A percentile compares a stretch with the other conserved stretches of the same genome.
phyloP scores from a whole-genome alignment of 345 rosid genomes.

The Moricandia arvensis region DNA sequence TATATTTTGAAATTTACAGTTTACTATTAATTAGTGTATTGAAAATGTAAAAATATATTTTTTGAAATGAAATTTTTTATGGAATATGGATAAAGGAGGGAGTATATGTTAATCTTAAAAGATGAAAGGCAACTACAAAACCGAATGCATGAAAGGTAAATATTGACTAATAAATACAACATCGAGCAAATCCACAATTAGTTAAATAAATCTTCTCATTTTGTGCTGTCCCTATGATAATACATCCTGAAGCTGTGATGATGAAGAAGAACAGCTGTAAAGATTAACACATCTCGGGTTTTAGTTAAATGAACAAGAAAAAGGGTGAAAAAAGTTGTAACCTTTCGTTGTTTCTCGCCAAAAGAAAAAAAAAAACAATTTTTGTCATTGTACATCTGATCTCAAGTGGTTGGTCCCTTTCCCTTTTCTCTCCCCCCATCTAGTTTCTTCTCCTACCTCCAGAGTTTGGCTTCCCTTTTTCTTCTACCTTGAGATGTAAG shows the following conservation, averaged over 20 bases:
- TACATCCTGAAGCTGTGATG: slow-evolving; percentile 7
- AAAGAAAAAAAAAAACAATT: not conserved
- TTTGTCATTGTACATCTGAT: slow-evolving; percentile 25
- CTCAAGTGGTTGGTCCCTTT: slow-evolving; percentile 28
- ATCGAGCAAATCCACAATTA: not conserved
- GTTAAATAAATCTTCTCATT: not conserved
- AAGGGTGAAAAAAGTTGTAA: slow-evolving; percentile 9
- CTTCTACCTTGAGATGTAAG: slow-evolving; percentile 24
- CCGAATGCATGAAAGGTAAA: not conserved
- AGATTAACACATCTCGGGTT: slow-evolving; percentile 18
- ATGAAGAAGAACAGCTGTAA: slow-evolving; percentile 12
- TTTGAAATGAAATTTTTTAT: too few relatives aligned
- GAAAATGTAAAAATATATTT: too few relatives aligned
- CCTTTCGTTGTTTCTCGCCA: not conserved
- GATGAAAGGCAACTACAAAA: too few relatives aligned
- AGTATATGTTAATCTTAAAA: too few relatives aligned
- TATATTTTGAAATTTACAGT: too few relatives aligned
- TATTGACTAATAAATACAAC: not conserved
- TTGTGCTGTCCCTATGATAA: not conserved
- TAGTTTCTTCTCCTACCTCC: slow-evolving; percentile 14
- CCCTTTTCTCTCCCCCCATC: slow-evolving; percentile 22
- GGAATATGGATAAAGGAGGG: too few relatives aligned
- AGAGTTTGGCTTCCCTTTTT: slow-evolving; percentile 5
- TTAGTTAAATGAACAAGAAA: slow-evolving; percentile 4
- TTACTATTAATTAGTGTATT: too few relatives aligned